Conservation (phyloP, 2,329 filamentous ascomycete species). For the Ophiosphaerella korrae region DNA sequence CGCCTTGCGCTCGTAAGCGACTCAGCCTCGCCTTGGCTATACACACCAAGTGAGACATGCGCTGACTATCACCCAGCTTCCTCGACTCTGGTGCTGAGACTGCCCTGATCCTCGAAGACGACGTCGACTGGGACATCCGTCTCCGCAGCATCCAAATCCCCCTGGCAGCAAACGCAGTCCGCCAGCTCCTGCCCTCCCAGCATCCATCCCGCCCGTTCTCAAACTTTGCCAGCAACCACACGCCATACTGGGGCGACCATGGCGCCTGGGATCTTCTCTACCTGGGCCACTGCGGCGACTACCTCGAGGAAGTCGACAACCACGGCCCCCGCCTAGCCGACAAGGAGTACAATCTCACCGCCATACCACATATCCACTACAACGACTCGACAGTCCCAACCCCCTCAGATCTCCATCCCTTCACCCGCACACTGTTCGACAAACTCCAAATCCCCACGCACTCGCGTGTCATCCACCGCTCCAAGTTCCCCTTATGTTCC, state of each 20-base stretch:
- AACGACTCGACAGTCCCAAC: constrained; percentile 46
- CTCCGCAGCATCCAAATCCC: constrained; percentile 51
- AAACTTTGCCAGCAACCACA: constrained; percentile 26
- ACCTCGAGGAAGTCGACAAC: constrained; percentile 42
- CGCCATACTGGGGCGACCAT: constrained; percentile 49
- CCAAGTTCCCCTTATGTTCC: constrained; percentile 51
- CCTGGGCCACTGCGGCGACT: constrained; percentile 53
- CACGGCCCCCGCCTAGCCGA: constrained; percentile 30
- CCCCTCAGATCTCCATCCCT: constrained; percentile 46
- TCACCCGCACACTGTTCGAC: constrained; percentile 46
- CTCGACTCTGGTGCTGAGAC: constrained; percentile 50
- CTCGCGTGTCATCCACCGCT: constrained; percentile 48
- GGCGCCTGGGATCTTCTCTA: constrained; percentile 51
- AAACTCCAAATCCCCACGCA: constrained; percentile 44
- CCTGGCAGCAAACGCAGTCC: constrained; percentile 47
- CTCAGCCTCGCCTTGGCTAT: constrained; percentile 12
- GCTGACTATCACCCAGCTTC: constrained; percentile 42
- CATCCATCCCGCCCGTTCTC: constrained; percentile 23
- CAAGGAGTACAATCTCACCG: constrained; percentile 35
- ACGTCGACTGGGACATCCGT: constrained; percentile 54
- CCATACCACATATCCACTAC: constrained; percentile 43
- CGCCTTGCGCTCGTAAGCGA: constrained; percentile 46
- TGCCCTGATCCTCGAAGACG: constrained; percentile 53
- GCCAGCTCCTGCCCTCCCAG: constrained; percentile 43
- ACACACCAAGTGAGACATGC: not conserved